Conservation (phyloP, 169 alveolate genomes). For the Plasmodium relictum region DNA sequence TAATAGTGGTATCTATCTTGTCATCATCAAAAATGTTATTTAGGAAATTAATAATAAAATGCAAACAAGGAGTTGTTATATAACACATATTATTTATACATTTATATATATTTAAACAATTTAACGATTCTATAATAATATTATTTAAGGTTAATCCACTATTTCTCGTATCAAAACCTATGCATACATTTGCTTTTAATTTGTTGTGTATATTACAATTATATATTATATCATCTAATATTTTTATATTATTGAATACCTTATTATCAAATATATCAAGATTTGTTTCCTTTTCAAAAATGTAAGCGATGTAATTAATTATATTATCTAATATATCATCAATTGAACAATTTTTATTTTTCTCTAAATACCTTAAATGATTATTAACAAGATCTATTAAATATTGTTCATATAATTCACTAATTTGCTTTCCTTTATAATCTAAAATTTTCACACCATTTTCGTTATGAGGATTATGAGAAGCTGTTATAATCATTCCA, state of each 20-base stretch:
- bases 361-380: constrained; percentile 51
- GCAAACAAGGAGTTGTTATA: constrained; percentile 76
- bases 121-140: constrained; percentile 50
- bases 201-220: constrained; percentile 21
- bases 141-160: constrained; percentile 37
- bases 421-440: constrained; percentile 78
- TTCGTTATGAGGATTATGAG: constrained; percentile 81
- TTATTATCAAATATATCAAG: constrained; percentile 43
- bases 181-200: constrained; percentile 55
- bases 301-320: constrained; percentile 11
- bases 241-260: constrained; percentile 1
- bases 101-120: constrained; percentile 25
- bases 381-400: constrained; percentile 79
- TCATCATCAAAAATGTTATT: constrained; percentile 1
- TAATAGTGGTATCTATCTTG: not conserved
- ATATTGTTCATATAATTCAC: constrained; percentile 78
- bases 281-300: constrained; percentile 37
- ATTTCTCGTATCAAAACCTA: constrained; percentile 71
- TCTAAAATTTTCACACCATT: constrained; percentile 84
- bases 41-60: constrained; percentile 34
- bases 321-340: constrained; percentile 48
- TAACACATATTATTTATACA: constrained; percentile 74
- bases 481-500: constrained; percentile 84
- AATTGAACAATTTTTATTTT: constrained; percentile 26
- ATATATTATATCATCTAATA: constrained; percentile 43